Evolutionary conservation across 2,329 filamentous ascomycete genomes (phyloP).

Genomic region (Sclerotinia trifoliorum): DNA sequence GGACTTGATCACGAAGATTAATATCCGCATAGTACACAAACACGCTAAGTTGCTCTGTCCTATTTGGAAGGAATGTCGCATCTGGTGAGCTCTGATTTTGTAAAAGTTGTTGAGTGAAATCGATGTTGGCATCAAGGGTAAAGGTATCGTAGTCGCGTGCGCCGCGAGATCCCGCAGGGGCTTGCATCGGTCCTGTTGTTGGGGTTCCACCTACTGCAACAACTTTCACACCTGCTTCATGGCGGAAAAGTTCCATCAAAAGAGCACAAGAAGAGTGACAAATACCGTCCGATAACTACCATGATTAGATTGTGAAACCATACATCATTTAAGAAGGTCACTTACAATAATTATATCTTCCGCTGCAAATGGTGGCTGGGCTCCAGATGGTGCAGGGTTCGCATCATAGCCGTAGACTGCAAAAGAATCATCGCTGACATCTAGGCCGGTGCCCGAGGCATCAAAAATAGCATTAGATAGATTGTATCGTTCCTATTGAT

Average conservation of each 20-base stretch:
- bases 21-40: slow-evolving; percentile 40
- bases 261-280: slow-evolving; percentile 59
- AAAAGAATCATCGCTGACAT: slow-evolving; percentile 30
- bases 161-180: slow-evolving; percentile 52
- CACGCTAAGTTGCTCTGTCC: slow-evolving; percentile 24
- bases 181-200: slow-evolving; percentile 51
- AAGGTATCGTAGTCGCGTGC: slow-evolving; percentile 41
- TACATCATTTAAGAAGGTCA: not conserved
- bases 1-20: slow-evolving; percentile 45
- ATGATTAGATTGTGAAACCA: slow-evolving; percentile 37
- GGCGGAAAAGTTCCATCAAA: slow-evolving; percentile 54
- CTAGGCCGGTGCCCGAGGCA: slow-evolving; percentile 23
- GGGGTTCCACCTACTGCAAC: slow-evolving; percentile 53
- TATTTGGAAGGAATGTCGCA: slow-evolving; percentile 33
- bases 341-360: slow-evolving; percentile 44
- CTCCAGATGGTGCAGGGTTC: slow-evolving; percentile 29
- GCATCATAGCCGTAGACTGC: slow-evolving; percentile 37
- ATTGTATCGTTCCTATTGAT: slow-evolving; percentile 33
- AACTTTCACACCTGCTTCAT: slow-evolving; percentile 53
- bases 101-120: slow-evolving; percentile 32
- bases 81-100: slow-evolving; percentile 22
- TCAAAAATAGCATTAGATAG: slow-evolving; percentile 32
- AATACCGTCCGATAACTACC: slow-evolving; percentile 53
- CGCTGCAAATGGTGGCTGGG: slow-evolving; percentile 40
- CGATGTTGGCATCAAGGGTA: slow-evolving; percentile 30